Evolutionary conservation across 2,329 filamentous ascomycete species (phyloP), one percentile per base, ranked within the genome.

Genomic region (Fonsecaea multimorphosa): DNA sequence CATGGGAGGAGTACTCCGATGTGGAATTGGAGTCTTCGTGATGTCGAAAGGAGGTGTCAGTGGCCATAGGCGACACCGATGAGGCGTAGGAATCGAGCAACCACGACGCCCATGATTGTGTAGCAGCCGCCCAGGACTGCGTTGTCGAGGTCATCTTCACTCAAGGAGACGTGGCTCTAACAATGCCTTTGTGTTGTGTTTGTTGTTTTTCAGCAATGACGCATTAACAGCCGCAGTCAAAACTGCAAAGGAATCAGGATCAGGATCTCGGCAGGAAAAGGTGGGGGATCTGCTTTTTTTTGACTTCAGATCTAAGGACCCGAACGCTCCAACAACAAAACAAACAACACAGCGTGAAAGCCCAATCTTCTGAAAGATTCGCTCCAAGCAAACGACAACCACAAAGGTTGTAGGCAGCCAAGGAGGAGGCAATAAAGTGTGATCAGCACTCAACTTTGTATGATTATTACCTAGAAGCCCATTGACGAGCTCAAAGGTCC

Each of bases 61-160:
- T 63, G 16, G 62, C 57, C 34, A 67, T 32, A 3, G 69, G 66
- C 9, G 65, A 68, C 5, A 69, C 65, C 6, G 70, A 67, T 7
- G 66, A 67, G 9, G 71, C 67, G 61, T 72, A 72, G 11, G 70
- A 68, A 55, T 72, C 70, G 32, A 72, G 70, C 31, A 72, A 61
- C 71, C 71, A 72, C 19, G 68, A 70, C 32, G 70, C 70, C 71
- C 71, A 72, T 16, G 71, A 71, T 53, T 66, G 63, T 14, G 58
- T 60, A 11, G 58, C 58, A 22, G 58, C 58, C 14, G 70, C 70
- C 71, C 71, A 72, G n/a, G 70, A 70, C 59, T 66, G 63, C 57
- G 53, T 63, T 1, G 60, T 58, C 38, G 53, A 58, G 34, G 58
- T 36, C 56, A 52, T 68, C 22, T 32, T 60, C 58, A 24, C 52